phyloP scores from a whole-genome alignment of 2,329 filamentous ascomycete genomes.

The Scedosporium apiospermum region DNA sequence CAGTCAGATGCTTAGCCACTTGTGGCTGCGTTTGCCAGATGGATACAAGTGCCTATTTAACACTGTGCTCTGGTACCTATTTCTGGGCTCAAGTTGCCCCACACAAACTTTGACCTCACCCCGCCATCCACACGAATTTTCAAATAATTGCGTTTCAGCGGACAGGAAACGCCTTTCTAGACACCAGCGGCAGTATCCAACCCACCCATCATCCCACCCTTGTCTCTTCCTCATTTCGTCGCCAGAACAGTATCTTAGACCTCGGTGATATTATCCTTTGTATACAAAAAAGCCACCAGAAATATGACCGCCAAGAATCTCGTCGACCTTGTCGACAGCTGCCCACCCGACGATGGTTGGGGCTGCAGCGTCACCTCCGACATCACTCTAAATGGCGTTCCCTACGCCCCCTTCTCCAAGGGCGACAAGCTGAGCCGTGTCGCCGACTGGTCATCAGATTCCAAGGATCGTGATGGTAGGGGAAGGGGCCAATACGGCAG shows the following conservation, averaged over 20 bases:
- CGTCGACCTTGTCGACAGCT: constrained; percentile 7
- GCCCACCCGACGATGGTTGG: constrained; percentile 70
- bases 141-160: constrained; percentile 7
- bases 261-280: not conserved
- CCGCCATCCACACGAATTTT: constrained; percentile 9
- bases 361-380: constrained; percentile 74
- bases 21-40: not conserved
- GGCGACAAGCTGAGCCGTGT: constrained; percentile 97
- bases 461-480: constrained; percentile 68
- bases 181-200: constrained; percentile 1
- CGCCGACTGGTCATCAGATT: constrained; percentile 94
- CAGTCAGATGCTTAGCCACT: too few species aligned
- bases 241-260: not conserved
- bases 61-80: not conserved
- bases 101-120: constrained; percentile 7
- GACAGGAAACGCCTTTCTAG: not conserved
- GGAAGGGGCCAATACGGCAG: constrained; percentile 84
- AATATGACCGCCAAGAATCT: constrained; percentile 4
- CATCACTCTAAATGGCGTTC: constrained; percentile 87
- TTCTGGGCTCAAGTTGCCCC: not conserved
- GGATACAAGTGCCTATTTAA: not conserved
- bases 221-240: not conserved
- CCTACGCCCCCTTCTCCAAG: constrained; percentile 97
- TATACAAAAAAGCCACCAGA: not conserved
- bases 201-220: not conserved